phyloP scores from a whole-genome alignment of 768 basidiomycete genomes.

The Nidula microcarpa region DNA sequence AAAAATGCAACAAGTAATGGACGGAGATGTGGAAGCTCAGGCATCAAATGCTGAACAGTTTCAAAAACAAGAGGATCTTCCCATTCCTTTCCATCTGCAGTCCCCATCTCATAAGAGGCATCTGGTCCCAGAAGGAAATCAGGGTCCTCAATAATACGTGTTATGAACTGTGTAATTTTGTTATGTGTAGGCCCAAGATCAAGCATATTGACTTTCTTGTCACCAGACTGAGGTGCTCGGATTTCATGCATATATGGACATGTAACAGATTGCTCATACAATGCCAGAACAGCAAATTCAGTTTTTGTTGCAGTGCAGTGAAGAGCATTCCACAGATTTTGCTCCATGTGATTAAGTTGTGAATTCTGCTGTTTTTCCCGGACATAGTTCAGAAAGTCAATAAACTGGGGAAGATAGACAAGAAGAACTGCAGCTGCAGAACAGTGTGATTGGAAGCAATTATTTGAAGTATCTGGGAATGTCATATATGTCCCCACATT shows the following conservation, averaged over 20 bases:
- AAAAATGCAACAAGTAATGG: constrained; percentile 13
- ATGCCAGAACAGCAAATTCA: constrained; percentile 13
- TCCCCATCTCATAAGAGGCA: neutral
- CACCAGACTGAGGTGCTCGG: neutral
- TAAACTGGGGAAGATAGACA: constrained; percentile 8
- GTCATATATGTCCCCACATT: constrained; percentile 8
- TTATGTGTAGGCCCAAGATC: constrained; percentile 4
- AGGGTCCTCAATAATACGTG: neutral
- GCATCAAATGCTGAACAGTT: neutral
- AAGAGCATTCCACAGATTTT: constrained; percentile 19
- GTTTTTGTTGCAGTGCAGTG: constrained; percentile 10
- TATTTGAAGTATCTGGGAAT: constrained; percentile 31
- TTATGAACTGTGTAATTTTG: neutral
- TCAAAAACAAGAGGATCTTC: neutral
- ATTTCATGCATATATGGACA: constrained; percentile 14
- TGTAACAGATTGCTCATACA: constrained; percentile 12
- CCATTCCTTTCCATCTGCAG: constrained; percentile 3
- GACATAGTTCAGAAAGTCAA: constrained; percentile 15
- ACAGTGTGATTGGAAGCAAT: constrained; percentile 22
- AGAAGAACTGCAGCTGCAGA: constrained; percentile 18
- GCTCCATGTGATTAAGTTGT: constrained; percentile 18
- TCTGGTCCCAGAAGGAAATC: neutral
- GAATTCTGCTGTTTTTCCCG: constrained; percentile 19
- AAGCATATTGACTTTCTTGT: constrained; percentile 3
- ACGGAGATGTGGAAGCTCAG: neutral